Evolutionary conservation across 768 basidiomycete species (phyloP), one percentile per base, ranked within the genome.

Genomic region (Inosperma sp.): DNA sequence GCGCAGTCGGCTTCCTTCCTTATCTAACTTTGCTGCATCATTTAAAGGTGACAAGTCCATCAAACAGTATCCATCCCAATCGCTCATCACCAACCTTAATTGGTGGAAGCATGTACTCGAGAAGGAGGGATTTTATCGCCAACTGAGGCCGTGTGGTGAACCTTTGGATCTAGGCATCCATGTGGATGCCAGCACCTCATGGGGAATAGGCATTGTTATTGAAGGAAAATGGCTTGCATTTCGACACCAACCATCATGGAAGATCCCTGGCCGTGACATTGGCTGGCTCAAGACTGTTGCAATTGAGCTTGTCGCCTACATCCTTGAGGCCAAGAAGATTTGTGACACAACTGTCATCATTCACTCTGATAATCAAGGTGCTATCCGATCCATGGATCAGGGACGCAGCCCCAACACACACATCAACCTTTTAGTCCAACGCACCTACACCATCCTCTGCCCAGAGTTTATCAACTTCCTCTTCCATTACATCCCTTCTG

Each of bases 361-460:
- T 14, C 60, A 60, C 27, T 65, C 63, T 0, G 69, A 72, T 49
- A 72, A 72, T 56, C 44, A 66, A 41, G 71, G 69, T 9, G 60
- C 64, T 5, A 70, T 73, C 17, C 64, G 64, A 2, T 61, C 69
- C 10, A 59, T 65, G 31, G 51, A 46, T 2, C 66, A 66, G 35
- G 69, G 69, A 0, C 59, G 64, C 10, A 60, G 65, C 35, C 44
- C 54, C 0, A 72, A 71, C 41, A 46, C 35, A 10, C 55, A 64
- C 26, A 61, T 66, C 22, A 71, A 72, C 40, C 39, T 63, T 0
- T 61, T 63, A n/a, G 56, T 69, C 14, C 53, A 62, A 12, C 22
- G 51, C 63, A 17, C 33, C 54, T 34, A 34, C 17, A 16, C 33
- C n/a, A n/a, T n/a, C n/a, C n/a, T n/a, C n/a, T n/a, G n/a, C n/a